Evolutionary conservation across 2,329 filamentous ascomycete species (phyloP).

Genomic region (Amesomyces nigricolor): DNA sequence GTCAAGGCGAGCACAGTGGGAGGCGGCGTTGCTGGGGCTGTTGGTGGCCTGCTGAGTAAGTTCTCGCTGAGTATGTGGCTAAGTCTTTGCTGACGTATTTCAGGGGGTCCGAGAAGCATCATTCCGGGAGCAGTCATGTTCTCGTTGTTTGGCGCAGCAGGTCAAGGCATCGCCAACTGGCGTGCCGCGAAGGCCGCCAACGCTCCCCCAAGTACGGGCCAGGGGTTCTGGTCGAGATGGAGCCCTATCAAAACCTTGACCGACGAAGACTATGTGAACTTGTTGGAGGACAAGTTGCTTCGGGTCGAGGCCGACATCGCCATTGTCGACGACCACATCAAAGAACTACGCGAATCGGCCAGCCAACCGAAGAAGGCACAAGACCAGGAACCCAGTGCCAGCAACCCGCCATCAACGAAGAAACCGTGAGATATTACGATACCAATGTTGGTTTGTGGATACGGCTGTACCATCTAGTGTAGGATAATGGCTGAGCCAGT

Average conservation of each 20-base stretch:
- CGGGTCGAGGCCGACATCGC: slow-evolving; percentile 70
- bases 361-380: slow-evolving; percentile 8
- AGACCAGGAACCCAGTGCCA: neutral
- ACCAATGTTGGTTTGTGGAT: neutral
- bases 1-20: slow-evolving; percentile 63
- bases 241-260: slow-evolving; percentile 64
- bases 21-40: slow-evolving; percentile 62
- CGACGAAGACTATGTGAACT: slow-evolving; percentile 65
- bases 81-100: slow-evolving; percentile 13
- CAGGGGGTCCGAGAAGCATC: slow-evolving; percentile 49
- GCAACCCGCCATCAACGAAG: neutral
- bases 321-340: slow-evolving; percentile 71
- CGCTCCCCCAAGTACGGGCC: neutral
- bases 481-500: neutral
- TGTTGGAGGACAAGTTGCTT: slow-evolving; percentile 66
- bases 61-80: neutral
- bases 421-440: neutral
- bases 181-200: slow-evolving; percentile 10
- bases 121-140: slow-evolving; percentile 47
- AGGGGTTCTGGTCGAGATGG: slow-evolving; percentile 55
- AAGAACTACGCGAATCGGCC: slow-evolving; percentile 29
- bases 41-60: slow-evolving; percentile 51
- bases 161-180: slow-evolving; percentile 27
- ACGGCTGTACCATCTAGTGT: slow-evolving; percentile 1
- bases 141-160: slow-evolving; percentile 33